These are phyloP conservation scores for Desmodesmus armatus DNA, from an alignment of 139 green algal species.

Conservation along the genomic window DNA sequence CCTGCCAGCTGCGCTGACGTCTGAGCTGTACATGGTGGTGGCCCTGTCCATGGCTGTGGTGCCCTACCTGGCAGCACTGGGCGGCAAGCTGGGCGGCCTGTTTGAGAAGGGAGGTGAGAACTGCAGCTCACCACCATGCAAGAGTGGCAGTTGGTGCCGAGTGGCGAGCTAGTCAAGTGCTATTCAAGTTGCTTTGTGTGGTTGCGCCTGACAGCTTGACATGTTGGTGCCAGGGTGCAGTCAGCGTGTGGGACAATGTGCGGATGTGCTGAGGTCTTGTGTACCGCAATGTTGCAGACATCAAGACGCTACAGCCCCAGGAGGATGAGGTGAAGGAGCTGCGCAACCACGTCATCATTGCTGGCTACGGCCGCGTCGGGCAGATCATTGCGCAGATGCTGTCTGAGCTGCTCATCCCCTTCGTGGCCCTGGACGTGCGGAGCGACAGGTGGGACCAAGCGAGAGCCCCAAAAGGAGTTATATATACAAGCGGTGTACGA, in stretches of 20 bases:
- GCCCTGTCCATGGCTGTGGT: slow-evolving; percentile 97
- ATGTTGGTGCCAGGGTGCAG: too few relatives aligned
- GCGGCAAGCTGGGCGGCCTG: slow-evolving; percentile 77
- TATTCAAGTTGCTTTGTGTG: too few relatives aligned
- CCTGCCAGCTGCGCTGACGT: slow-evolving; percentile 77
- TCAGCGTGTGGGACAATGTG: too few relatives aligned
- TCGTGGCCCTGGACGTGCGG: slow-evolving; percentile 94
- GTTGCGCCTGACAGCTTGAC: too few relatives aligned
- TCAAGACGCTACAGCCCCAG: slow-evolving; percentile 82
- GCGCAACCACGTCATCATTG: slow-evolving; percentile 94
- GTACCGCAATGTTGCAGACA: slow-evolving; percentile 77
- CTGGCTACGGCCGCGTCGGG: slow-evolving; percentile 87
- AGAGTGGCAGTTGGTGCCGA: too few relatives aligned
- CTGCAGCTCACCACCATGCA: too few relatives aligned
- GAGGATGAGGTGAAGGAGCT: slow-evolving; percentile 82
- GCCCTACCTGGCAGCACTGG: slow-evolving; percentile 92
- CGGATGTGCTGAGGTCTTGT: too few relatives aligned
- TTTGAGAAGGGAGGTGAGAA: slow-evolving; percentile 74
- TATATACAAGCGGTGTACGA: too few relatives aligned
- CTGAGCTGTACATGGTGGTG: slow-evolving; percentile 96
- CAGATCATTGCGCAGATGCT: slow-evolving; percentile 96
- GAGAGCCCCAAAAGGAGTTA: too few relatives aligned
- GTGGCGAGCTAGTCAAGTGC: too few relatives aligned
- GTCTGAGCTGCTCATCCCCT: slow-evolving; percentile 95
- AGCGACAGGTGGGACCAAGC: slow-evolving; percentile 66